Evolutionary conservation across 805 yeast species (phyloP), one percentile per base, ranked within the genome.

Genomic region (Pichia exigua): DNA sequence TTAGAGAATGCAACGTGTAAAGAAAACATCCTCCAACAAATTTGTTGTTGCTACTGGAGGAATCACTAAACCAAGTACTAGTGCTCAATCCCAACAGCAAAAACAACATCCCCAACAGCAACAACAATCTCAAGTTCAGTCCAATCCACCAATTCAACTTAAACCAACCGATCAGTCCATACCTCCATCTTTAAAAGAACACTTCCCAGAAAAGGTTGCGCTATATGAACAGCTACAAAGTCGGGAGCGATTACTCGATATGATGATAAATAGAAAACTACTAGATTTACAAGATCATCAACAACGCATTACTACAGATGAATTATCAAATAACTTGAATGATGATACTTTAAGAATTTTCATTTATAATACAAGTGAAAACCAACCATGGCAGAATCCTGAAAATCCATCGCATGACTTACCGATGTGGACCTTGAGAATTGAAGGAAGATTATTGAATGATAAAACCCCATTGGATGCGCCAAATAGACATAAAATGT

Each of bases 191-290:
- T 46, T 69, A 21, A 65, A 61, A 35, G 48, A 55, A 17, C 45
- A 60, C 42, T 69, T 68, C 53, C 72, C 73, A 3, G 70, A 67
- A 20, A 65, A 88, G 61, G 82, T 88, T n/a, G 80, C 76, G 20
- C 71, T 82, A 52, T 87, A 87, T 67, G 79, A 85, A 61, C 76
- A 81, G 49, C 73, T 92, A 45, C 77, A 78, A 57, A 89, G 85
- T 10, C 88, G 91, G n/a, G 99, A 94, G 66, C 78, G 81, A 54
- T 77, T 81, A 56, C 69, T 92, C 45, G 98, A 94, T 66, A 78
- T 92, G 51, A 76, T 87, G 57, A 81, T 88, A 40, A 82, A 91
- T 44, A 80, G 95, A 54, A 92, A 92, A 65, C 78, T 88, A 55
- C 77, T 87, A 50, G 98, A 92, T 61, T 74, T 90, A 52, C 95